A percentile compares a stretch with the other conserved stretches of the same genome.
Conservation (phyloP, 2,329 filamentous ascomycete genomes). For the Trichoderma lentiforme region DNA sequence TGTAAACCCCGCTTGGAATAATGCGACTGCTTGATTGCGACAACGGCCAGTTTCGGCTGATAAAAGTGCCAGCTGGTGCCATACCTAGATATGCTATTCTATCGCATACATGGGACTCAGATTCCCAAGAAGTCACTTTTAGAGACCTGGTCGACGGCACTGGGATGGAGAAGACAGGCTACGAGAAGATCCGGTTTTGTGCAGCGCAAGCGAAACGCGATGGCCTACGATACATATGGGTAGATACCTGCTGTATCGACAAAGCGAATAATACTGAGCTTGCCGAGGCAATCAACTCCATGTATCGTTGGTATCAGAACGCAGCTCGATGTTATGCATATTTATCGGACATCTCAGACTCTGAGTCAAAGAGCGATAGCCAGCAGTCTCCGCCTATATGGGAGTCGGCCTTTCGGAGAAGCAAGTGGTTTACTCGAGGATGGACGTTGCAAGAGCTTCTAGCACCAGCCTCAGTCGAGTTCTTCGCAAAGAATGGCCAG, state of each 20-base stretch:
- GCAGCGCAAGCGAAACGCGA: constrained; percentile 20
- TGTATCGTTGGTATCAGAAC: constrained; percentile 21
- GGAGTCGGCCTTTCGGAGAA: neutral
- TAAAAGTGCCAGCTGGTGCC: neutral
- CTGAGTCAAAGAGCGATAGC: neutral
- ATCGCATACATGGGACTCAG: constrained; percentile 20
- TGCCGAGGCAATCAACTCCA: constrained; percentile 9
- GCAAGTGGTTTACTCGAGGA: constrained; percentile 23
- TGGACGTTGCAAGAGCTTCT: constrained; percentile 29
- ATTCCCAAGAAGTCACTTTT: constrained; percentile 11
- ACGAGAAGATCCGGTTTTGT: constrained; percentile 19
- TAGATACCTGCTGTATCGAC: constrained; percentile 23
- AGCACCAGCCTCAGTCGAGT: constrained; percentile 27
- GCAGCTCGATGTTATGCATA: constrained; percentile 14
- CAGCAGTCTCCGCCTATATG: neutral
- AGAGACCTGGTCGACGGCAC: constrained; percentile 7
- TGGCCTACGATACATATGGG: constrained; percentile 16
- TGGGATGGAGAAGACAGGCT: constrained; percentile 20
- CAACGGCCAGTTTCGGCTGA: neutral
- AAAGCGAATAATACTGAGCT: constrained; percentile 18
- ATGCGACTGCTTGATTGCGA: neutral
- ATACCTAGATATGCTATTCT: constrained; percentile 20
- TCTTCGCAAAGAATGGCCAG: constrained; percentile 22
- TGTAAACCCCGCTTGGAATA: neutral
- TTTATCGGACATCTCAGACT: neutral